These are phyloP conservation scores for Pharnaceum exiguum DNA, from an alignment of 148 eudicot species.

Conservation along the genomic window DNA sequence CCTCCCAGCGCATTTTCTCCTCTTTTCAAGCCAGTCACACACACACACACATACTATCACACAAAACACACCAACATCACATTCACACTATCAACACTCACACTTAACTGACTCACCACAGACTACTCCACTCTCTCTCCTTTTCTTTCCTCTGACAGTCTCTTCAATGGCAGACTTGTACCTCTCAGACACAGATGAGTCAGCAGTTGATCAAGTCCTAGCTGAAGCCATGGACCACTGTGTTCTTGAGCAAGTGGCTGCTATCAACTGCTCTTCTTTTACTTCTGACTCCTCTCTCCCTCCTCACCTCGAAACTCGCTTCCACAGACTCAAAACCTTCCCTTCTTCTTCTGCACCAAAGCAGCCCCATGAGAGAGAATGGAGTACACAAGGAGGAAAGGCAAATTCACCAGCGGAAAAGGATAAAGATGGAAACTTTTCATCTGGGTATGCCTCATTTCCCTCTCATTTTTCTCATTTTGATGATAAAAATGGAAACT, in stretches of 20 bases:
- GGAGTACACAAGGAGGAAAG: too few relatives aligned
- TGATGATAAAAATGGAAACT: too few relatives aligned
- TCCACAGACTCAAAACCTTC: slow-evolving; percentile 72
- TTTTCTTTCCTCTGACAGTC: neutral
- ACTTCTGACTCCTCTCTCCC: slow-evolving; percentile 68
- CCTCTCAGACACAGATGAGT: slow-evolving; percentile 55
- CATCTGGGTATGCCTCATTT: slow-evolving; percentile 7
- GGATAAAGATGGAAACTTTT: neutral
- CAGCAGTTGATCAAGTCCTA: slow-evolving; percentile 61
- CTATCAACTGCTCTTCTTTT: slow-evolving; percentile 69
- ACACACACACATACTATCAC: too few relatives aligned
- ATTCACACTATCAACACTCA: too few relatives aligned
- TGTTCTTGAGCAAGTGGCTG: slow-evolving; percentile 73
- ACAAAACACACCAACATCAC: too few relatives aligned
- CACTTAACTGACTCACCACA: too few relatives aligned
- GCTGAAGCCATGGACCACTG: slow-evolving; percentile 67
- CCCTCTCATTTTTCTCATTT: slow-evolving; percentile 8
- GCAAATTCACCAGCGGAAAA: too few relatives aligned
- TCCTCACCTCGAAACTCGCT: slow-evolving; percentile 67
- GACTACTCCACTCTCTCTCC: too few relatives aligned
- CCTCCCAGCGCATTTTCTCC: too few relatives aligned
- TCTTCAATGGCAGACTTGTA: slow-evolving; percentile 49
- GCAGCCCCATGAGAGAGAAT: too few relatives aligned
- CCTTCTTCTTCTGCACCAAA: slow-evolving; percentile 27
- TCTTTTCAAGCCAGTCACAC: too few relatives aligned